Evolutionary conservation across 345 rosid species (phyloP), one percentile per base, ranked within the genome.

Genomic region (Iberis pinnata): DNA sequence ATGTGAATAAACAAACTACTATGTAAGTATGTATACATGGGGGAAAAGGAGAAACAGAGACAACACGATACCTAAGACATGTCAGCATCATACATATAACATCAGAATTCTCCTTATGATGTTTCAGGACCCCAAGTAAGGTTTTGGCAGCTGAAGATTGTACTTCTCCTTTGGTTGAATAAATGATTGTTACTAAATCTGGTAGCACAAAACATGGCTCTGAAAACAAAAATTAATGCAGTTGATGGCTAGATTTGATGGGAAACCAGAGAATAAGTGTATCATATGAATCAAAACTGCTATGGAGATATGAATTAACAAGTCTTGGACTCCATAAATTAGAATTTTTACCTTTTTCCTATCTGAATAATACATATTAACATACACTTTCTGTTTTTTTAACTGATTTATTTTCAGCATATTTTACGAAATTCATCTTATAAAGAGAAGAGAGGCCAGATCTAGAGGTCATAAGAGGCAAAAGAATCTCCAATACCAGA

Each of bases 121-220:
- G 65, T 70, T 70, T 69, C 43, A 89, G 86, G 67, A 86, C 47
- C 63, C 70, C 75, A 61, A 80, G 58, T 37, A 84, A 76, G 63
- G 80, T 70, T 61, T 73, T 72, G 48, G 66, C 47, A 48, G 81
- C 94, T 36, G 75, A 65, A 59, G 71, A 69, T 16, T 53, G 73
- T 49, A 58, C 54, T 36, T 72, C 64, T 42, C 53, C 76, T 75
- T 76, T 72, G 64, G 82, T 64, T 50, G 82, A 76, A 76, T 70
- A 72, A 41, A 80, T 53, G 55, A 78, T 79, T 47, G 41, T 72
- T 59, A 89, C 70, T 22, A 86, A 54, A 26, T 78, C 71, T 44
- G 93, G 83, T 76, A 89, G 56, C 51, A 80, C 80, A 8, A 73
- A 40, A 10, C 83, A 72, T 49, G 95, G 94, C 53, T 80, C 95